A percentile compares a stretch with the other conserved stretches of the same genome.
phyloP scores from a whole-genome alignment of 2,329 filamentous ascomycete species.

The Paecilomyces sp. region DNA sequence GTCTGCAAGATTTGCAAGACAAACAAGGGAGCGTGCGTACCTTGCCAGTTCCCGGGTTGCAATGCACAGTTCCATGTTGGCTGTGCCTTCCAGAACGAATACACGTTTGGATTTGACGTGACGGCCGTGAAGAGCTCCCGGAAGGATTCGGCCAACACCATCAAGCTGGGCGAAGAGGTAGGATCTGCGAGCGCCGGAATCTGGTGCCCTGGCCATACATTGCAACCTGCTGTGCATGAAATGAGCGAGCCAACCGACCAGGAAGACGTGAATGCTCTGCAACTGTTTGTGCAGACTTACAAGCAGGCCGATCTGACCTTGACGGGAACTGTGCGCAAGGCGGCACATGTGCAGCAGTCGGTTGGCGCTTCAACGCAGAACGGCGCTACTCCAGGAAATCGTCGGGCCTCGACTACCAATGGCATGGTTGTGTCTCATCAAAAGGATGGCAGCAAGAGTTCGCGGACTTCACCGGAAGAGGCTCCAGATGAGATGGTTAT shows the following conservation, averaged over 20 bases:
- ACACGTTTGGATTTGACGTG: slow-evolving; percentile 83
- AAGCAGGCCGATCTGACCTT: slow-evolving; percentile 90
- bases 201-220: slow-evolving; percentile 86
- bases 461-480: slow-evolving; percentile 12
- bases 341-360: slow-evolving; percentile 55
- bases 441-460: slow-evolving; percentile 18
- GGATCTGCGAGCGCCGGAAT: slow-evolving; percentile 79
- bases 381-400: slow-evolving; percentile 31
- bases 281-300: slow-evolving; percentile 80
- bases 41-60: slow-evolving; percentile 58
- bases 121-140: slow-evolving; percentile 82
- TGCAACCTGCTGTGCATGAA: slow-evolving; percentile 65
- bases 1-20: slow-evolving; percentile 78
- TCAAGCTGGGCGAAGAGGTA: slow-evolving; percentile 71
- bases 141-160: slow-evolving; percentile 70
- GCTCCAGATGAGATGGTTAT: slow-evolving; percentile 23
- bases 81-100: slow-evolving; percentile 78
- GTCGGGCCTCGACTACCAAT: slow-evolving; percentile 52
- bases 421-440: slow-evolving; percentile 14
- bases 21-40: slow-evolving; percentile 67
- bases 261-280: slow-evolving; percentile 68
- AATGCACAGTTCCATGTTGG: slow-evolving; percentile 68
- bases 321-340: slow-evolving; percentile 89
- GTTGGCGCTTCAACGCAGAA: slow-evolving; percentile 25
- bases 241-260: slow-evolving; percentile 71